These are phyloP conservation scores for Xylaria acuta DNA, from an alignment of 495 filamentous ascomycete species.

Conservation along the genomic window DNA sequence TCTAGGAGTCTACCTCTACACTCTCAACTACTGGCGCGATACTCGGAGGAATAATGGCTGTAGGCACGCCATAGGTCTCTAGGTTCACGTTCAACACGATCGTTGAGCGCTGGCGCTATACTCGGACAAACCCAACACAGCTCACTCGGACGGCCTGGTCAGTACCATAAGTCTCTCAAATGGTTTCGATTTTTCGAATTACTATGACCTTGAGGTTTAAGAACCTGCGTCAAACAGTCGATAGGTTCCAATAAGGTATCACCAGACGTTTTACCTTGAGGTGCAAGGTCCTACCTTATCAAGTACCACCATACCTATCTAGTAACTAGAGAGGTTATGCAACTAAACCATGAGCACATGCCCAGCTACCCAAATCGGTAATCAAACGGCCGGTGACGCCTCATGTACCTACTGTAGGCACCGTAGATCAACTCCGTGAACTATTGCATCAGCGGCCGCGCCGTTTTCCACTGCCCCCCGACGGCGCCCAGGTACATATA, in stretches of 20 bases:
- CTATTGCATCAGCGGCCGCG: neutral
- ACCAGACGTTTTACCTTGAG: neutral
- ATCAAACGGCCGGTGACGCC: neutral
- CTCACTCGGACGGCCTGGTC: neutral
- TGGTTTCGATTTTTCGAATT: neutral
- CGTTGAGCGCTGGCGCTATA: neutral
- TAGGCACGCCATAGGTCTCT: too few relatives aligned
- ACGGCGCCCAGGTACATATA: neutral
- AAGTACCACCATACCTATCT: neutral
- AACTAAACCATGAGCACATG: slow-evolving; percentile 22
- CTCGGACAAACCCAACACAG: neutral
- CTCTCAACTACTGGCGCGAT: neutral
- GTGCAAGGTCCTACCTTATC: neutral
- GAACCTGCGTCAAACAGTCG: neutral
- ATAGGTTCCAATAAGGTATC: too few relatives aligned
- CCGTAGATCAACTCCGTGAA: neutral
- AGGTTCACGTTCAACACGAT: too few relatives aligned
- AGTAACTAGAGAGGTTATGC: slow-evolving; percentile 17
- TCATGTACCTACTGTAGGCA: too few relatives aligned
- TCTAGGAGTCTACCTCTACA: neutral
- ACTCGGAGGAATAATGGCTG: neutral
- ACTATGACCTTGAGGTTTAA: neutral
- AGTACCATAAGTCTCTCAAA: neutral
- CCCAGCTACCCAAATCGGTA: neutral
- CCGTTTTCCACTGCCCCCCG: neutral